These are phyloP conservation scores for Pilatotrama ljubarskyi DNA, from an alignment of 768 basidiomycete genomes.

Conservation along the genomic window DNA sequence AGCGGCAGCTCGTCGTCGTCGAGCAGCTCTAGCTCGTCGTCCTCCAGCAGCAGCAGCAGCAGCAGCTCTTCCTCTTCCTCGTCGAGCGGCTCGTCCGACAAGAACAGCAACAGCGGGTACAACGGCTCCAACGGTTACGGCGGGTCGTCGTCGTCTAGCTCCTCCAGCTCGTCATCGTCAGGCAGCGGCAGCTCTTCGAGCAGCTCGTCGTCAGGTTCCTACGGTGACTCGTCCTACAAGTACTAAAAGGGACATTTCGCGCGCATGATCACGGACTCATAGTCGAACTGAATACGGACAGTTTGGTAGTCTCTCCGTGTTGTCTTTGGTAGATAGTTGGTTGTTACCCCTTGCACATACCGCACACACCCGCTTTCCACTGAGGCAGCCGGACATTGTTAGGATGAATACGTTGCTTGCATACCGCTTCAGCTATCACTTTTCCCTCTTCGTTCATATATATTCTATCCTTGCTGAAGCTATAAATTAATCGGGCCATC, in stretches of 20 bases:
- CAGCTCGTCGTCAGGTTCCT: neutral
- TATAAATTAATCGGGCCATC: constrained; percentile 21
- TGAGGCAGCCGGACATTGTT: constrained; percentile 14
- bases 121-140: constrained; percentile 6
- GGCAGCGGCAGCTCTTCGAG: neutral
- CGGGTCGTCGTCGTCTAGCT: constrained; percentile 8
- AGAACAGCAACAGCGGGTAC: neutral
- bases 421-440: constrained; percentile 16
- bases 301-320: constrained; percentile 16
- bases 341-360: neutral
- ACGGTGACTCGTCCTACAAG: neutral
- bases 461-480: constrained; percentile 22
- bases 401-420: constrained; percentile 20
- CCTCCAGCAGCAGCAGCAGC: neutral
- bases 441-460: constrained; percentile 11
- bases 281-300: constrained; percentile 22
- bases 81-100: neutral
- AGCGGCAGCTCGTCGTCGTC: constrained; percentile 12
- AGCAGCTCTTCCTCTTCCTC: neutral
- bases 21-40: neutral
- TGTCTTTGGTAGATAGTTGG: constrained; percentile 6
- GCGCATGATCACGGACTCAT: constrained; percentile 15
- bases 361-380: constrained; percentile 1
- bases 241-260: constrained; percentile 20
- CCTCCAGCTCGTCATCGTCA: constrained; percentile 6